Percentiles rank a stretch among this genome's conserved stretches.
phyloP scores from a whole-genome alignment of 2,329 filamentous ascomycete species.

The Curvularia eragrostidis region DNA sequence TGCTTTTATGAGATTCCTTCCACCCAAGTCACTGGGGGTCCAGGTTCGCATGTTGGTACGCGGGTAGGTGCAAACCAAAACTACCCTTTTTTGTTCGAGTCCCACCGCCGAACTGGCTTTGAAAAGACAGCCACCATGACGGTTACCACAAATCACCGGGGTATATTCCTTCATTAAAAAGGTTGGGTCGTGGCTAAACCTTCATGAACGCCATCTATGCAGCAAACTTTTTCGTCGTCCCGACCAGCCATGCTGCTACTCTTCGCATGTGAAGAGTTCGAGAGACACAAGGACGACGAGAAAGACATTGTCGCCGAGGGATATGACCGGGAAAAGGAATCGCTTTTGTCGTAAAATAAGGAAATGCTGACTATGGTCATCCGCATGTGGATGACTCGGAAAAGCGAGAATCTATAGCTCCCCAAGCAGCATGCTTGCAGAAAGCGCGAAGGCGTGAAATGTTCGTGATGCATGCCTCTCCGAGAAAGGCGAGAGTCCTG shows the following conservation, averaged over 20 bases:
- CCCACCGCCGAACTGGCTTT: constrained; percentile 38
- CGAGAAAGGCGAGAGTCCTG: constrained; percentile 41
- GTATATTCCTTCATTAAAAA: constrained; percentile 47
- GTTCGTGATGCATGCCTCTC: constrained; percentile 50
- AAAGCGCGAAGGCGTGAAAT: constrained; percentile 50
- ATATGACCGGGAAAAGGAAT: constrained; percentile 49
- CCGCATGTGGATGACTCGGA: constrained; percentile 48
- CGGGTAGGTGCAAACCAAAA: constrained; percentile 41
- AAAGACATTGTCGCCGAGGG: constrained; percentile 37
- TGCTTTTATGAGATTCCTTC: constrained; percentile 49
- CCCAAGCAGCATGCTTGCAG: constrained; percentile 51
- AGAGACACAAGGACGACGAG: constrained; percentile 41
- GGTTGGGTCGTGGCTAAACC: constrained; percentile 34
- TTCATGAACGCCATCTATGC: constrained; percentile 51
- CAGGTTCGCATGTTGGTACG: constrained; percentile 27
- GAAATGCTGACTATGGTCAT: constrained; percentile 41
- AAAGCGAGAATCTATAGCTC: constrained; percentile 51
- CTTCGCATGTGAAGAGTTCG: constrained; percentile 34
- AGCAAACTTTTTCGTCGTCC: constrained; percentile 46
- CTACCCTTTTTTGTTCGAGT: constrained; percentile 14
- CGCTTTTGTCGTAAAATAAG: constrained; percentile 45
- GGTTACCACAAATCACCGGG: constrained; percentile 37
- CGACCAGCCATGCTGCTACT: constrained; percentile 35
- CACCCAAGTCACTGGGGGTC: constrained; percentile 40
- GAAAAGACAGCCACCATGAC: constrained; percentile 33